phyloP scores from a whole-genome alignment of 768 basidiomycete species.

The Albatrellus ellisii region DNA sequence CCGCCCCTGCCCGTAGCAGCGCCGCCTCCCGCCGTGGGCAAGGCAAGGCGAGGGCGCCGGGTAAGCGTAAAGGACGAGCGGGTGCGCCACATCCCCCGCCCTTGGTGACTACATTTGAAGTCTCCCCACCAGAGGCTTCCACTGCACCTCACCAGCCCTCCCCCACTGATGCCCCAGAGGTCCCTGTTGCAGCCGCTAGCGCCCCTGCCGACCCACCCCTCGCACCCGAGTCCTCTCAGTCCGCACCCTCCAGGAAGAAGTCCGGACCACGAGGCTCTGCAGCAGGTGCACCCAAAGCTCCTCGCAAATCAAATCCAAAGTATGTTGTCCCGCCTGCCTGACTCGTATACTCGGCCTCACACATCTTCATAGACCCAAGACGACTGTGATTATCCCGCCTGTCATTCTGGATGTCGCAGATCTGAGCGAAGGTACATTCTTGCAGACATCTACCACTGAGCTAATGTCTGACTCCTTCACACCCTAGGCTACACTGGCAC shows the following conservation, averaged over 20 bases:
- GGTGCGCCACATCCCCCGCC: slow-evolving; percentile 1
- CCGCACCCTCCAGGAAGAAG: slow-evolving; percentile 16
- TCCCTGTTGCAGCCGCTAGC: slow-evolving; percentile 7
- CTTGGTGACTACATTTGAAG: slow-evolving; percentile 2
- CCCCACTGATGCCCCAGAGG: slow-evolving; percentile 6
- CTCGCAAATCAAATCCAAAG: slow-evolving; percentile 21
- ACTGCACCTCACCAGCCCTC: background rate
- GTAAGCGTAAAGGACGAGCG: slow-evolving; percentile 2
- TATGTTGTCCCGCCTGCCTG: slow-evolving; percentile 9
- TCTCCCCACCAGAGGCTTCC: background rate
- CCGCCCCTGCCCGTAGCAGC: slow-evolving; percentile 16
- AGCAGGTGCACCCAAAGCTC: slow-evolving; percentile 17
- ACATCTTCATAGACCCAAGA: background rate
- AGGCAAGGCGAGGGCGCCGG: slow-evolving; percentile 10
- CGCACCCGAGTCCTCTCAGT: too few species aligned
- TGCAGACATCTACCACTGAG: background rate
- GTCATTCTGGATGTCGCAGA: slow-evolving; percentile 15
- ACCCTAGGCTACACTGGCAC: slow-evolving; percentile 12
- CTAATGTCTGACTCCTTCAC: background rate
- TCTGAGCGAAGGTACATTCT: slow-evolving; percentile 3
- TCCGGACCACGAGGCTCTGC: slow-evolving; percentile 14
- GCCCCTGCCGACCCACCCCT: slow-evolving; percentile 5
- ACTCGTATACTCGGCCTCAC: background rate
- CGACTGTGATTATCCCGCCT: slow-evolving; percentile 1
- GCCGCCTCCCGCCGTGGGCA: slow-evolving; percentile 7